Percentiles rank a stretch among this genome's conserved stretches.
These are phyloP conservation scores for Eucalyptus coolabah DNA, from an alignment of 345 rosid genomes.

Conservation along the genomic window DNA sequence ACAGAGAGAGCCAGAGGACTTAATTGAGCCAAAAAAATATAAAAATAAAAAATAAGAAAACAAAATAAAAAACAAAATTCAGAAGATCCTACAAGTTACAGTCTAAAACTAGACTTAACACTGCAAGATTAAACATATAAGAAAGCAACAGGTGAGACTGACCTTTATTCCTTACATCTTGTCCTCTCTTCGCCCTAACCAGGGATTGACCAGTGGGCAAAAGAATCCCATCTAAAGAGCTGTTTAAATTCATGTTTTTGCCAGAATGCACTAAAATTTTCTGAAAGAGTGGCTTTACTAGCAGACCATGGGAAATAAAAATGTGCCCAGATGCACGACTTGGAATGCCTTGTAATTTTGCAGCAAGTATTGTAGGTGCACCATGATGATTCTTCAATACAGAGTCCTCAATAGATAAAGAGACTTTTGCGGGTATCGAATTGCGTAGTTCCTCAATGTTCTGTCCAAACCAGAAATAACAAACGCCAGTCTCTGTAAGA, in stretches of 20 bases:
- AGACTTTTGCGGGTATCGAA: slow-evolving; percentile 60
- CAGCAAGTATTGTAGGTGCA: slow-evolving; percentile 55
- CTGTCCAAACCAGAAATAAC: slow-evolving; percentile 78
- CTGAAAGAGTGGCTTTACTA: slow-evolving; percentile 79
- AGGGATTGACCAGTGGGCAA: slow-evolving; percentile 43
- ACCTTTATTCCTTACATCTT: slow-evolving; percentile 44
- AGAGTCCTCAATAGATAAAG: slow-evolving; percentile 35
- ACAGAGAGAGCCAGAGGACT: not conserved
- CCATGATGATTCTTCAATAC: slow-evolving; percentile 25
- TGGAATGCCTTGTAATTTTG: slow-evolving; percentile 57
- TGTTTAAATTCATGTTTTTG: slow-evolving; percentile 34
- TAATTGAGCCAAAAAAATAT: not conserved
- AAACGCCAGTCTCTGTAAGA: slow-evolving; percentile 74
- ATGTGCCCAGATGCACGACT: slow-evolving; percentile 42
- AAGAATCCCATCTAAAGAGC: slow-evolving; percentile 69
- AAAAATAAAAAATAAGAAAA: not conserved
- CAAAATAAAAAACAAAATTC: not conserved
- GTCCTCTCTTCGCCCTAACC: slow-evolving; percentile 39
- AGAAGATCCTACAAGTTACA: not conserved
- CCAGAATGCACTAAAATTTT: slow-evolving; percentile 63
- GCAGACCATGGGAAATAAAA: slow-evolving; percentile 67
- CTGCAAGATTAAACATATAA: not conserved
- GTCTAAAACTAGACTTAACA: not conserved
- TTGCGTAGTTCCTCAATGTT: slow-evolving; percentile 45
- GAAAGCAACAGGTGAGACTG: not conserved